A percentile compares a stretch with the other conserved stretches of the same genome.
Conservation (phyloP, 2,329 filamentous ascomycete genomes). For the Fusarium sp. region DNA sequence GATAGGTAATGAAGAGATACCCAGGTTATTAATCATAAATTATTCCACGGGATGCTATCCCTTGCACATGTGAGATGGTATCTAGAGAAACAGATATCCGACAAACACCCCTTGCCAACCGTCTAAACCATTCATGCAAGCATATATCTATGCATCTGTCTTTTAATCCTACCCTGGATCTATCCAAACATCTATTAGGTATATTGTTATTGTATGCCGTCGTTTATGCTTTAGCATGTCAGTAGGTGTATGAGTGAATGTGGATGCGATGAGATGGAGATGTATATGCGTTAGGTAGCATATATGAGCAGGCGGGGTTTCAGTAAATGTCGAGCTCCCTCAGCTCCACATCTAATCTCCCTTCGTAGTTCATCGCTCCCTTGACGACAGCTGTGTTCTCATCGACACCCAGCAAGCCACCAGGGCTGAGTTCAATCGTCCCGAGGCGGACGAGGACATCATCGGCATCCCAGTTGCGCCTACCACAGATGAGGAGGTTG, state of each 20-base stretch:
- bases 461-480: conserved; percentile 41
- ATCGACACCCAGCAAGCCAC: conserved; percentile 41
- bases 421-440: conserved; percentile 42
- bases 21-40: conserved; percentile 25
- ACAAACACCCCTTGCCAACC: conserved; percentile 29
- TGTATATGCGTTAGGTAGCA: neutral
- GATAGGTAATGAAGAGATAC: conserved; percentile 3
- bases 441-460: conserved; percentile 47
- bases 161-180: conserved; percentile 17
- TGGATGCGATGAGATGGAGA: neutral
- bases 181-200: conserved; percentile 36
- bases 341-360: conserved; percentile 43
- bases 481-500: conserved; percentile 46
- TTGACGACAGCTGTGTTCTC: conserved; percentile 43
- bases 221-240: conserved; percentile 9
- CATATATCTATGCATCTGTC: conserved; percentile 10
- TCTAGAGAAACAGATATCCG: conserved; percentile 36
- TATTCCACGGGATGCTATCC: conserved; percentile 32
- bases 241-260: neutral
- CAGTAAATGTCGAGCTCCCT: conserved; percentile 51
- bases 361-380: conserved; percentile 42
- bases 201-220: conserved; percentile 27
- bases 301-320: neutral
- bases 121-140: conserved; percentile 19
- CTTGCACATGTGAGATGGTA: conserved; percentile 39